Evolutionary conservation across 129 eudicot species (phyloP).

Genomic region (Arctium lappa): DNA sequence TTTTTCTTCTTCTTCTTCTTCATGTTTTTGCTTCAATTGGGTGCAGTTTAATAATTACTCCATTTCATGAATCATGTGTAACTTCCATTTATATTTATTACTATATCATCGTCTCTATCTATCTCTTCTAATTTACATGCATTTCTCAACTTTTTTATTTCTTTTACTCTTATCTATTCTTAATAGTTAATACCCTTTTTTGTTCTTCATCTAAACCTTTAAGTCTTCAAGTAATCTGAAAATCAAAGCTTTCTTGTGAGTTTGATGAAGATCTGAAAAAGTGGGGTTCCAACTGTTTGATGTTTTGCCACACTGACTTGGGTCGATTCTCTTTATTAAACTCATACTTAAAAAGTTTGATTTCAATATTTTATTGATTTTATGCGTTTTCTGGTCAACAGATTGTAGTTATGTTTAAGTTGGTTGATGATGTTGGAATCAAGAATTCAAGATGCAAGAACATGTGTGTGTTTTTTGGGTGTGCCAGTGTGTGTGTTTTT

Average conservation of each 20-base stretch:
- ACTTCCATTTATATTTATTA: slow-evolving; percentile 12
- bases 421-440: slow-evolving; percentile 1
- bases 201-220: slow-evolving; percentile 19
- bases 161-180: not conserved
- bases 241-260: slow-evolving; percentile 10
- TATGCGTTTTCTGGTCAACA: not conserved
- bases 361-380: not conserved
- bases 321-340: not conserved
- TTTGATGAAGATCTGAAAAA: slow-evolving; percentile 22
- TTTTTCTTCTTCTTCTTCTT: not conserved
- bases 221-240: slow-evolving; percentile 14
- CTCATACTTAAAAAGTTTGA: not conserved
- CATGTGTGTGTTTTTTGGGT: slow-evolving; percentile 5
- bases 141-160: slow-evolving; percentile 15
- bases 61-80: slow-evolving; percentile 26
- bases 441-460: slow-evolving; percentile 12
- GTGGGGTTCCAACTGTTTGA: slow-evolving; percentile 22
- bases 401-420: not conserved
- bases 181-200: not conserved
- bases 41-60: slow-evolving; percentile 19
- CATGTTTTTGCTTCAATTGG: slow-evolving; percentile 28
- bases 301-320: slow-evolving; percentile 10
- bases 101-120: not conserved
- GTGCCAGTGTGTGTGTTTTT: slow-evolving; percentile 16
- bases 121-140: slow-evolving; percentile 22